Conservation (phyloP, 495 filamentous ascomycete genomes). For the Aspergillus bridgeri region DNA sequence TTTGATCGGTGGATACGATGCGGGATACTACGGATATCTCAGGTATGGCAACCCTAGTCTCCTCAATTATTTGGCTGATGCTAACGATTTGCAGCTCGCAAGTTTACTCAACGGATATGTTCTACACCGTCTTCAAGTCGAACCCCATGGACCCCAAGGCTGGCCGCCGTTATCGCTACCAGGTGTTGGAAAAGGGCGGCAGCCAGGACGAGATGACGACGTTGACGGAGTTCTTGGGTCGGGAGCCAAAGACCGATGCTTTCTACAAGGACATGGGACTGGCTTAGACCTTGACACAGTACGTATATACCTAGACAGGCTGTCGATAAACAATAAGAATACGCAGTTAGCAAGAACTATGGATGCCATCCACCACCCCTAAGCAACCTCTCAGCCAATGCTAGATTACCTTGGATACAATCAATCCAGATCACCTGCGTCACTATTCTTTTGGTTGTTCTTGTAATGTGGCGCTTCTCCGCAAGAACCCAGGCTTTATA, state of each 20-base stretch:
- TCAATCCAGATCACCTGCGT: no score
- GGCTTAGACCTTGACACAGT: no score
- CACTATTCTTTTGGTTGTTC: no score
- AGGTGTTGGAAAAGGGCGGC: constrained; percentile 52
- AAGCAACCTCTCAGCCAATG: no score
- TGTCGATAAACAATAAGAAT: no score
- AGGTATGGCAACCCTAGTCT: constrained; percentile 32
- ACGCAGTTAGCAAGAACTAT: no score
- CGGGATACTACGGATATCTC: constrained; percentile 71
- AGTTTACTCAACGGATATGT: constrained; percentile 59
- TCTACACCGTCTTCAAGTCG: constrained; percentile 50
- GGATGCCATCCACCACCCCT: no score
- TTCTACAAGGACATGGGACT: constrained; percentile 53
- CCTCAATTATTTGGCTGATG: neutral
- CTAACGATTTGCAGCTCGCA: constrained; percentile 37
- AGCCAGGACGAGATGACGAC: constrained; percentile 56
- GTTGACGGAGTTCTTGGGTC: constrained; percentile 48
- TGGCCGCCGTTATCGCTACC: constrained; percentile 49
- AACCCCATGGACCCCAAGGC: constrained; percentile 50
- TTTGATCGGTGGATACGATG: constrained; percentile 70
- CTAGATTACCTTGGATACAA: no score
- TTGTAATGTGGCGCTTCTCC: no score
- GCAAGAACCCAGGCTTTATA: no score
- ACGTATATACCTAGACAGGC: no score
- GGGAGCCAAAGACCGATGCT: constrained; percentile 47